These are phyloP conservation scores for Rhizomucor miehei DNA, from an alignment of 371 early-diverging fungal species.

Conservation along the genomic window DNA sequence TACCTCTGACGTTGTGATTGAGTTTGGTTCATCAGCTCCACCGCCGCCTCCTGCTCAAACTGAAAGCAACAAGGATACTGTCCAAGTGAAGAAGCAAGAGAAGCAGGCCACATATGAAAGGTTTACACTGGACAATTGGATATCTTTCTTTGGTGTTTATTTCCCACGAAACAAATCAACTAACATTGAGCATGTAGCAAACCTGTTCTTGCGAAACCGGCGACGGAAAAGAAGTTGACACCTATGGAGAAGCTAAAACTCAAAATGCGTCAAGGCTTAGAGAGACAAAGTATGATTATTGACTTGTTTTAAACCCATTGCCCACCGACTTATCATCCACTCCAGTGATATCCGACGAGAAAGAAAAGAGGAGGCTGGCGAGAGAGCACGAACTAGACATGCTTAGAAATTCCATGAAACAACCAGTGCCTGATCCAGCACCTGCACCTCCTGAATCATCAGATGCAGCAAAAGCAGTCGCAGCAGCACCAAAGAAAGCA, in stretches of 20 bases:
- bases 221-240: constrained; percentile 30
- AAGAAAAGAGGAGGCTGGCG: constrained; percentile 24
- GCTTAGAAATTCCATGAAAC: too few species aligned
- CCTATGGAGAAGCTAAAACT: constrained; percentile 50
- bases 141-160: too few species aligned
- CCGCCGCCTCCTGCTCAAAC: too few species aligned
- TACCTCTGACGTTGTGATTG: constrained; percentile 28
- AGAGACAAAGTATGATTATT: constrained; percentile 37
- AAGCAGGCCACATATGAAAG: too few species aligned
- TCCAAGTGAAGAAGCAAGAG: too few species aligned
- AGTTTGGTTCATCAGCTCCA: constrained; percentile 24
- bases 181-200: too few species aligned
- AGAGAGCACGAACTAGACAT: constrained; percentile 22
- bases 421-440: neutral
- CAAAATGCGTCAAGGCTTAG: constrained; percentile 47
- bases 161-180: too few species aligned
- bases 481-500: neutral
- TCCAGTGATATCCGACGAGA: constrained; percentile 34
- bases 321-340: neutral
- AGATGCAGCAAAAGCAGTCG: neutral
- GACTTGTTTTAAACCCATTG: neutral
- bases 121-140: too few species aligned
- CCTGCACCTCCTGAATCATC: constrained; percentile 16
- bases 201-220: neutral
- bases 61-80: too few species aligned